Percentiles rank a stretch among this genome's conserved stretches.
phyloP scores from a whole-genome alignment of 805 yeast species.

The Lachancea sp. region DNA sequence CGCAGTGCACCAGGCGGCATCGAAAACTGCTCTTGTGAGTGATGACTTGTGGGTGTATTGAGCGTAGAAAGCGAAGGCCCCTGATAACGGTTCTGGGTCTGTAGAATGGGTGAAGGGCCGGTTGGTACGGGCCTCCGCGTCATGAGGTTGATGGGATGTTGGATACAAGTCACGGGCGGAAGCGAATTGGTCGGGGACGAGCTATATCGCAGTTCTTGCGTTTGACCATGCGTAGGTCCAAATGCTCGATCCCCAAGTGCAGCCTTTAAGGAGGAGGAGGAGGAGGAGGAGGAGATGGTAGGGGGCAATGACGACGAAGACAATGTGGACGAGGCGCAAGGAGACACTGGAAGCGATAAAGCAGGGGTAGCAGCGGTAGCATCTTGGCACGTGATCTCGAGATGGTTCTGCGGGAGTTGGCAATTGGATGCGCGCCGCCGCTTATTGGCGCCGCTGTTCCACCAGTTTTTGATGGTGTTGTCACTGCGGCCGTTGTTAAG shows the following conservation, averaged over 20 bases:
- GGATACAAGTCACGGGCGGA: slow-evolving; percentile 3
- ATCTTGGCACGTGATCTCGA: not conserved
- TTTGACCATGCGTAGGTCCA: not conserved
- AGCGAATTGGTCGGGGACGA: not conserved
- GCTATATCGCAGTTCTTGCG: not conserved
- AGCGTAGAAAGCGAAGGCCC: too few relatives aligned
- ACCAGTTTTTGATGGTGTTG: slow-evolving; percentile 61
- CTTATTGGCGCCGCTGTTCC: slow-evolving; percentile 91
- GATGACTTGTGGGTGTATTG: too few relatives aligned
- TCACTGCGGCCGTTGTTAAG: slow-evolving; percentile 74
- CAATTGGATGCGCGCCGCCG: slow-evolving; percentile 59
- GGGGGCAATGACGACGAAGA: slow-evolving; percentile 2
- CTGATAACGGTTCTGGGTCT: too few relatives aligned
- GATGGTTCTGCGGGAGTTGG: too few relatives aligned
- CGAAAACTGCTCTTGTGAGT: too few relatives aligned
- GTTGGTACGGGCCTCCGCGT: not conserved
- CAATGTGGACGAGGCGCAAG: slow-evolving; percentile 3
- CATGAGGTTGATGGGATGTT: slow-evolving; percentile 1
- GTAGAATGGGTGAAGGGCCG: not conserved
- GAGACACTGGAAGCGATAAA: not conserved
- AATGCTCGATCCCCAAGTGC: not conserved
- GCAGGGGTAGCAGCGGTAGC: slow-evolving; percentile 1
- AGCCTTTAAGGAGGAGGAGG: not conserved
- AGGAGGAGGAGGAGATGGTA: not conserved
- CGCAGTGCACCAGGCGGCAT: too few relatives aligned